A percentile compares a stretch with the other conserved stretches of the same genome.
Evolutionary conservation across 2,329 filamentous ascomycete genomes (phyloP).

Genomic region (Pestalotiopsis sp.): DNA sequence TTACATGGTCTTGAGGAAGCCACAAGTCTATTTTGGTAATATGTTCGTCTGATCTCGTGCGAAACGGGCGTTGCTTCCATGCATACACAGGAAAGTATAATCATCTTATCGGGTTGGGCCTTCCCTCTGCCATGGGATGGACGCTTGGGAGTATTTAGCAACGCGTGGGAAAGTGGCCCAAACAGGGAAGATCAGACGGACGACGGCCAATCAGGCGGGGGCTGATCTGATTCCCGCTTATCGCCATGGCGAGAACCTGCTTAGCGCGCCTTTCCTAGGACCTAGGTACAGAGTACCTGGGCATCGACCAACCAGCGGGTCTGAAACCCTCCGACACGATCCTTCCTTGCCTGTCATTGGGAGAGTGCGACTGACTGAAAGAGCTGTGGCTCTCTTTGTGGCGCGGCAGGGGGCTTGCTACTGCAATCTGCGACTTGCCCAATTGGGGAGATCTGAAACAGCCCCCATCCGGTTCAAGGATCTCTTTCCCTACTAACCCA

Average conservation of each 20-base stretch:
- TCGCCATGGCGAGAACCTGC: not conserved
- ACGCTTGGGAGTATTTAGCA: not conserved
- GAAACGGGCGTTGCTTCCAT: not conserved
- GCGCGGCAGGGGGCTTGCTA: constrained; percentile 10
- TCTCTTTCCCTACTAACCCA: not conserved
- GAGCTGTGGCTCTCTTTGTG: constrained; percentile 5
- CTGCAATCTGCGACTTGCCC: constrained; percentile 15
- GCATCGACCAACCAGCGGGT: not conserved
- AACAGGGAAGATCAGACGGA: constrained; percentile 12
- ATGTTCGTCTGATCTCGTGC: not conserved
- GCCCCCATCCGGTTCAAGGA: constrained; percentile 8
- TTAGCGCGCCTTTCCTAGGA: not conserved
- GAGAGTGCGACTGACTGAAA: not conserved
- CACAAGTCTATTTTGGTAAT: not conserved
- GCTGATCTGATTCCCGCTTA: not conserved
- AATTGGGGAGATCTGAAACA: constrained; percentile 17
- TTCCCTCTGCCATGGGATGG: not conserved
- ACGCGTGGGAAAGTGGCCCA: constrained; percentile 2
- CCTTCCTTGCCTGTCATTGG: not conserved
- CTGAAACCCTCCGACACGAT: not conserved
- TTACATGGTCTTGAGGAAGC: not conserved
- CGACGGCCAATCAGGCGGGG: constrained; percentile 2
- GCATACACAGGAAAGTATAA: not conserved
- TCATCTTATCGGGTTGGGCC: not conserved
- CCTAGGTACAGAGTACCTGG: not conserved